A percentile compares a stretch with the other conserved stretches of the same genome.
Conservation (phyloP, 1,284 basidiomycete species). For the Neotropicomus parvogracilis region DNA sequence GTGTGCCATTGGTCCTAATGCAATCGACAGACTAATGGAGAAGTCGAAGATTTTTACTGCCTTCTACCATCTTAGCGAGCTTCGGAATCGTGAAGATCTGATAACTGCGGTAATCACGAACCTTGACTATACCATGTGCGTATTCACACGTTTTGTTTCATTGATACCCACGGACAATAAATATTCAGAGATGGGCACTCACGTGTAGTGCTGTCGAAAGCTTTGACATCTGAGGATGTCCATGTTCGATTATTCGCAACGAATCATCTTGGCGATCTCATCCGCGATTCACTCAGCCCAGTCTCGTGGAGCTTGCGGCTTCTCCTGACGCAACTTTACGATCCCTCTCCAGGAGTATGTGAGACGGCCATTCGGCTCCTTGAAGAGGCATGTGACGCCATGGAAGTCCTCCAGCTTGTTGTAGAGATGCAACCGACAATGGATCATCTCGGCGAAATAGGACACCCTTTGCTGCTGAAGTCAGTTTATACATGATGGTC, state of each 20-base stretch:
- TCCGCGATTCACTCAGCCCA: constrained; percentile 58
- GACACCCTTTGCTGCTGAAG: constrained; percentile 86
- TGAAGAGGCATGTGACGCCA: constrained; percentile 85
- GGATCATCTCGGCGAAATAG: constrained; percentile 92
- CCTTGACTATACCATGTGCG: constrained; percentile 85
- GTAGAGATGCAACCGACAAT: constrained; percentile 93
- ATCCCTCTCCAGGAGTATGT: constrained; percentile 85
- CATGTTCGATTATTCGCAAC: constrained; percentile 89
- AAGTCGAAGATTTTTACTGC: constrained; percentile 92
- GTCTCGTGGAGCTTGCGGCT: constrained; percentile 86
- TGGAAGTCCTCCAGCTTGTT: constrained; percentile 82
- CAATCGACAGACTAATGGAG: constrained; percentile 68
- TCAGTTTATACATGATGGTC: constrained; percentile 36
- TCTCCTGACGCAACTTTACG: constrained; percentile 93
- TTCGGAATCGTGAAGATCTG: constrained; percentile 87
- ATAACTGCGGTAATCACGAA: constrained; percentile 90
- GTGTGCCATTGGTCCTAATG: constrained; percentile 5
- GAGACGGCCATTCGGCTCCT: constrained; percentile 86
- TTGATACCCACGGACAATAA: not conserved
- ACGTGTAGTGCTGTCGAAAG: constrained; percentile 88
- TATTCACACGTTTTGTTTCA: constrained; percentile 6
- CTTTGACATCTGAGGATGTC: constrained; percentile 88
- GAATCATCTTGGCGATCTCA: constrained; percentile 78
- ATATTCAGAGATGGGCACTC: constrained; percentile 81
- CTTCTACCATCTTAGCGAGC: constrained; percentile 91